Conservation (phyloP, 768 basidiomycete genomes). For the Sporobolomyces phaffii region DNA sequence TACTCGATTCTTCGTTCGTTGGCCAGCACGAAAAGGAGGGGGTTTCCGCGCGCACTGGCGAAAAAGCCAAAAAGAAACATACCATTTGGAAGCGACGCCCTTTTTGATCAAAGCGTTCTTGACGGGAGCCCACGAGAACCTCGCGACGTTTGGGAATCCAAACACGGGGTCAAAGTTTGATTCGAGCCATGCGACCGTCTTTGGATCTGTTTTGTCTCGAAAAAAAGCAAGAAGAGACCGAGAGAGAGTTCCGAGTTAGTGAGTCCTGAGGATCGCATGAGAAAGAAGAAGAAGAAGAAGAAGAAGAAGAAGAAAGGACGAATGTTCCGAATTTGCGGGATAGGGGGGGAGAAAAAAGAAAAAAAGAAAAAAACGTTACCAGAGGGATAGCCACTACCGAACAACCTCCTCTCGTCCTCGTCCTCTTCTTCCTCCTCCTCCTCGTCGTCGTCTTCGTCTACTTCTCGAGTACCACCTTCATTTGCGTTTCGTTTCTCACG, state of each 20-base stretch:
- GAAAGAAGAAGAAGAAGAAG: too few species aligned
- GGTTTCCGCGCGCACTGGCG: too few species aligned
- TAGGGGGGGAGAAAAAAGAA: not conserved
- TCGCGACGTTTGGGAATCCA: conserved; percentile 79
- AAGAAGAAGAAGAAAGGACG: too few species aligned
- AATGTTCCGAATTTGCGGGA: too few species aligned
- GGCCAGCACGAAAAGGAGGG: too few species aligned
- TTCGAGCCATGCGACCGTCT: conserved; percentile 80
- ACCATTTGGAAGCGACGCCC: conserved; percentile 79
- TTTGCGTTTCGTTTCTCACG: too few species aligned
- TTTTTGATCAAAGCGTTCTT: conserved; percentile 74
- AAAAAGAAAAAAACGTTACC: conserved; percentile 50
- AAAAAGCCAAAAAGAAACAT: too few species aligned
- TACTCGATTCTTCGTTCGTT: too few species aligned
- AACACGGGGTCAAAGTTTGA: conserved; percentile 74
- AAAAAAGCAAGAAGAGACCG: too few species aligned
- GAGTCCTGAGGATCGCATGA: too few species aligned
- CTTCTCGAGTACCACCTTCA: too few species aligned
- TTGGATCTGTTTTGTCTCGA: conserved; percentile 83
- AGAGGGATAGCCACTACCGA: conserved; percentile 88
- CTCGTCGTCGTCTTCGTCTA: not conserved
- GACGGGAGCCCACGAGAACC: conserved; percentile 94
- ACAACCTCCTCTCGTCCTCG: conserved; percentile 28
- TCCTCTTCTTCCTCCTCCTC: conserved; percentile 52
- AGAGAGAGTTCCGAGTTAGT: not conserved